phyloP scores from a whole-genome alignment of 441 rosid genomes.

The Arabidopsis lyrata region DNA sequence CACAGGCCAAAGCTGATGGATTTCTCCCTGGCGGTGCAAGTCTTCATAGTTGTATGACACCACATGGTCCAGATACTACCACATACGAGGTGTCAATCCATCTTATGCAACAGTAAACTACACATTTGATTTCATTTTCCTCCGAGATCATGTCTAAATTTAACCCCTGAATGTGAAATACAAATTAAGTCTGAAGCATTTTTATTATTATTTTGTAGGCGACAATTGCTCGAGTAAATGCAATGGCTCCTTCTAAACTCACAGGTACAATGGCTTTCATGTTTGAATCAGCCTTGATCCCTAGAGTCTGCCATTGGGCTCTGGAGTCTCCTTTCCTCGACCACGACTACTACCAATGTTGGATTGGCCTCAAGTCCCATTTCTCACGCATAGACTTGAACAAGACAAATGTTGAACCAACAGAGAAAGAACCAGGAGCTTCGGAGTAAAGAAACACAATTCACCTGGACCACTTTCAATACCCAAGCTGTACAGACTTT shows the following conservation, averaged over 20 bases:
- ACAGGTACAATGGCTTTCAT: slow-evolving; percentile 92
- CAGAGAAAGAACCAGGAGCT: slow-evolving; percentile 25
- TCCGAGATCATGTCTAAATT: background rate
- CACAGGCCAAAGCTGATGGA: slow-evolving; percentile 96
- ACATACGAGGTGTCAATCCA: slow-evolving; percentile 72
- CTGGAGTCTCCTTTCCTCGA: slow-evolving; percentile 75
- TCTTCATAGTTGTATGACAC: slow-evolving; percentile 98
- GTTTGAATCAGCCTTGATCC: slow-evolving; percentile 92
- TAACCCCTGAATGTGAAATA: slow-evolving; percentile 1
- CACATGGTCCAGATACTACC: slow-evolving; percentile 97
- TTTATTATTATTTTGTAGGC: slow-evolving; percentile 51
- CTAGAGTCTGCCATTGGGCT: slow-evolving; percentile 89
- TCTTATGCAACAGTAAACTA: slow-evolving; percentile 1
- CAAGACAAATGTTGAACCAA: slow-evolving; percentile 16
- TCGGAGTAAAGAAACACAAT: slow-evolving; percentile 27
- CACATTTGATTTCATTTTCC: slow-evolving; percentile 4
- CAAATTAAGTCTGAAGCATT: slow-evolving; percentile 19
- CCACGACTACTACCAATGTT: slow-evolving; percentile 85
- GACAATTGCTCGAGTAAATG: slow-evolving; percentile 64
- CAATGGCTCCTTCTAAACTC: slow-evolving; percentile 70
- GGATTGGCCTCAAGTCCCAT: slow-evolving; percentile 93
- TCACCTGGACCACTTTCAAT: slow-evolving; percentile 12
- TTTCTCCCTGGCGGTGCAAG: slow-evolving; percentile 96
- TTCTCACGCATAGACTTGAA: slow-evolving; percentile 53
- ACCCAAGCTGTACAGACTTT: slow-evolving; percentile 38